These are phyloP conservation scores for Phoenix dactylifera DNA, from an alignment of 176 grass and related monocot species.

Conservation along the genomic window DNA sequence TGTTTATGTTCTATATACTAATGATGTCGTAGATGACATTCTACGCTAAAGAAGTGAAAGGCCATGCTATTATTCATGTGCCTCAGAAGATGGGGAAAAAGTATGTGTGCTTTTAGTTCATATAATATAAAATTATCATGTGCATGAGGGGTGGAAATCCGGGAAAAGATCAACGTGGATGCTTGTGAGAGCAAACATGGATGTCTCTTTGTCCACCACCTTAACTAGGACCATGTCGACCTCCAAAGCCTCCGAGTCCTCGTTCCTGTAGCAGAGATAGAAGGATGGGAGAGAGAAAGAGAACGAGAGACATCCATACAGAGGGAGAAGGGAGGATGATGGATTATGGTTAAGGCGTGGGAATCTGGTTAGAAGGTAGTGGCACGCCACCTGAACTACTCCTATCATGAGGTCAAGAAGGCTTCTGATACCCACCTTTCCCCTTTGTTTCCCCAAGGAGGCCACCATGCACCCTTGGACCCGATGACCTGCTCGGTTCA, in stretches of 20 bases:
- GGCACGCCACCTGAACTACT: slow-evolving; percentile 7
- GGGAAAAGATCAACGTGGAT: neutral
- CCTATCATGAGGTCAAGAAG: neutral
- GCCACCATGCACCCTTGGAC: no score
- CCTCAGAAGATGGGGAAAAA: slow-evolving; percentile 24
- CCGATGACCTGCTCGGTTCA: no score
- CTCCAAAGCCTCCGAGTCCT: no score
- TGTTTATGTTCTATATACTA: no score
- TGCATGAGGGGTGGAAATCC: slow-evolving; percentile 10
- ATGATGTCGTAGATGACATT: neutral
- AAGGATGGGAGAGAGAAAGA: neutral
- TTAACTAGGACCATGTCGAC: neutral
- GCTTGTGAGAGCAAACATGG: slow-evolving; percentile 22
- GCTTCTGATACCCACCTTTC: neutral
- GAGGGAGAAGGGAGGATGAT: slow-evolving; percentile 1
- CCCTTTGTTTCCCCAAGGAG: neutral
- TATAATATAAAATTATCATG: neutral
- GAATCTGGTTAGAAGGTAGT: slow-evolving; percentile 5
- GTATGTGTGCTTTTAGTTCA: neutral
- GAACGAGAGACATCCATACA: neutral
- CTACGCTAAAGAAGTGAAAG: slow-evolving; percentile 7
- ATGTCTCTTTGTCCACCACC: slow-evolving; percentile 22
- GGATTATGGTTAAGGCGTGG: slow-evolving; percentile 6
- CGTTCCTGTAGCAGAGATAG: neutral
- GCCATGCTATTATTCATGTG: slow-evolving; percentile 14